These are phyloP conservation scores for Eucalyptus curtisii DNA, from an alignment of 345 rosid genomes.

Conservation along the genomic window DNA sequence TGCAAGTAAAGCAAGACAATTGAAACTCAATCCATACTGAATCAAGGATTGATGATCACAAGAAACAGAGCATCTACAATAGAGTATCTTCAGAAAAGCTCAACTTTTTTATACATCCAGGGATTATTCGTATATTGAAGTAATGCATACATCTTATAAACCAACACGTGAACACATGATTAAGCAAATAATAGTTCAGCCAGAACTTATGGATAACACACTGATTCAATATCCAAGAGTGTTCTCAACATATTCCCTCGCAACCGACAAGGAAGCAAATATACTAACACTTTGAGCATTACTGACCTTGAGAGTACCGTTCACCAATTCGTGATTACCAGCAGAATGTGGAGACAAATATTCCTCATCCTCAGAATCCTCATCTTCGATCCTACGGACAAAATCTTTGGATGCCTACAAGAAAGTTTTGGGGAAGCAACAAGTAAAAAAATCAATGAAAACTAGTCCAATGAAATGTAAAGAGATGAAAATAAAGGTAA, in stretches of 20 bases:
- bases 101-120: neutral
- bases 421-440: neutral
- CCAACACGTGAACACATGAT: neutral
- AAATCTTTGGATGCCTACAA: neutral
- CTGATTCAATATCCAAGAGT: neutral
- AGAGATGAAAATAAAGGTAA: neutral
- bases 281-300: neutral
- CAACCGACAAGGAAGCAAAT: neutral
- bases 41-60: neutral
- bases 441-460: neutral
- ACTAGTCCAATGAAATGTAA: neutral
- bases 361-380: neutral
- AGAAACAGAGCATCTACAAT: neutral
- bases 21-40: neutral
- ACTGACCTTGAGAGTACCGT: neutral
- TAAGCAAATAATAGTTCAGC: neutral
- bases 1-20: neutral
- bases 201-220: neutral
- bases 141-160: neutral
- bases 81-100: neutral
- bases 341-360: neutral
- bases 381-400: neutral
- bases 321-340: neutral
- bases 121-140: neutral
- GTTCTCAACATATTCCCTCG: neutral